A percentile compares a stretch with the other conserved stretches of the same genome.
These are phyloP conservation scores for Penstemon newberryi DNA, from an alignment of 257 asterid species.

Conservation along the genomic window DNA sequence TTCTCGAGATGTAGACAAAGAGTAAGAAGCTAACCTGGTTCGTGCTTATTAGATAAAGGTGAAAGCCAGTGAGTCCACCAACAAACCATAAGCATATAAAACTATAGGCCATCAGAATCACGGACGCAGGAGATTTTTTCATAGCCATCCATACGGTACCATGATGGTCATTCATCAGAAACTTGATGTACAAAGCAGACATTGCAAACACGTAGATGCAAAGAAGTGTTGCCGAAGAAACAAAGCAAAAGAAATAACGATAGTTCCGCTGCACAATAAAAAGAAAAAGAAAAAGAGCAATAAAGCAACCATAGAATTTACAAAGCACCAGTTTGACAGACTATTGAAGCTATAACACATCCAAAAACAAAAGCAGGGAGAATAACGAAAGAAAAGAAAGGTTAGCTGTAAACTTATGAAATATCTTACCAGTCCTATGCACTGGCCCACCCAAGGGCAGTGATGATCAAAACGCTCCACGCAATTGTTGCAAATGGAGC, in stretches of 20 bases:
- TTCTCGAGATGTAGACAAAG: background rate
- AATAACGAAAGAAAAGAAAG: background rate
- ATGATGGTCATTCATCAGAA: conserved; percentile 76
- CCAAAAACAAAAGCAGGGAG: conserved; percentile 14
- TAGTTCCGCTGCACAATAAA: conserved; percentile 83
- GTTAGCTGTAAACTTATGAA: conserved; percentile 7
- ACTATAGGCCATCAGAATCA: conserved; percentile 78
- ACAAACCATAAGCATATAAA: conserved; percentile 97
- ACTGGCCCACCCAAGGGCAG: conserved; percentile 99
- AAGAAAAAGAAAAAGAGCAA: conserved; percentile 22
- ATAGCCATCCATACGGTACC: conserved; percentile 94
- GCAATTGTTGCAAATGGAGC: conserved; percentile 95
- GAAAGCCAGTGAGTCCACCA: conserved; percentile 99
- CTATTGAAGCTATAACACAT: conserved; percentile 7
- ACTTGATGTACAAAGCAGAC: conserved; percentile 83
- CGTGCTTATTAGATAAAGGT: conserved; percentile 80
- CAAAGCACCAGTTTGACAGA: conserved; percentile 17
- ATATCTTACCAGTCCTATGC: conserved; percentile 81
- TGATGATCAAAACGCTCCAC: conserved; percentile 98
- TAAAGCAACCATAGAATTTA: conserved; percentile 25
- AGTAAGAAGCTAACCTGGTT: conserved; percentile 73
- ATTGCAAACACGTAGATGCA: conserved; percentile 87
- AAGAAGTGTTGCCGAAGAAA: conserved; percentile 86
- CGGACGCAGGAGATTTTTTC: conserved; percentile 95
- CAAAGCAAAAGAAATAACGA: conserved; percentile 89